Evolutionary conservation across 2,329 filamentous ascomycete species (phyloP).

Genomic region (Mollisiaceae sp.): DNA sequence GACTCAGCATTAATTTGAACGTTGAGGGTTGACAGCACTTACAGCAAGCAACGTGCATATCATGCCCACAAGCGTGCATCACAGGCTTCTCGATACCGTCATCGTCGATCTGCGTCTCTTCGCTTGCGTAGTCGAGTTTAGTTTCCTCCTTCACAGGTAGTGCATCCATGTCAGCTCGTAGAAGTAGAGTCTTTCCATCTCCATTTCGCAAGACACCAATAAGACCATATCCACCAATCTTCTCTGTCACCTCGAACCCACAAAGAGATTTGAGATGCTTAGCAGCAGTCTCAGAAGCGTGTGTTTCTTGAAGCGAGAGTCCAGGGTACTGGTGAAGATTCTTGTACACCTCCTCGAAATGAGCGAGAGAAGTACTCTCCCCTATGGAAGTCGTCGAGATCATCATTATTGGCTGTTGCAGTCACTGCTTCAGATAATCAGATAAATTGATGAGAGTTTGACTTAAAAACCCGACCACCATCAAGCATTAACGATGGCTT

Average conservation of each 20-base stretch:
- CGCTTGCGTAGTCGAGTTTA: conserved; percentile 60
- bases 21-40: conserved; percentile 55
- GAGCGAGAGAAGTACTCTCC: neutral
- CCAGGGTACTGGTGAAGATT: conserved; percentile 51
- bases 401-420: neutral
- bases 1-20: conserved; percentile 8
- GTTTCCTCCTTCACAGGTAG: conserved; percentile 62
- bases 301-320: conserved; percentile 59
- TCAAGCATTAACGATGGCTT: neutral
- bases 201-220: conserved; percentile 61
- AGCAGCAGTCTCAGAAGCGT: conserved; percentile 54
- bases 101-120: conserved; percentile 40
- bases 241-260: conserved; percentile 49
- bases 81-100: conserved; percentile 55
- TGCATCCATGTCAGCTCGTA: conserved; percentile 67
- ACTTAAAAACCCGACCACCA: neutral
- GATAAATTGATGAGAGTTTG: neutral
- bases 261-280: conserved; percentile 43
- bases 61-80: conserved; percentile 74
- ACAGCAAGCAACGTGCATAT: conserved; percentile 67
- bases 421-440: neutral
- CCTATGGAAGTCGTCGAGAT: neutral
- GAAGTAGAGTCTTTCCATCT: conserved; percentile 56
- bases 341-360: neutral
- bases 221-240: conserved; percentile 64